A percentile compares a stretch with the other conserved stretches of the same genome.
These are phyloP conservation scores for Claviceps sp. DNA, from an alignment of 2,329 filamentous ascomycete species.

Conservation along the genomic window DNA sequence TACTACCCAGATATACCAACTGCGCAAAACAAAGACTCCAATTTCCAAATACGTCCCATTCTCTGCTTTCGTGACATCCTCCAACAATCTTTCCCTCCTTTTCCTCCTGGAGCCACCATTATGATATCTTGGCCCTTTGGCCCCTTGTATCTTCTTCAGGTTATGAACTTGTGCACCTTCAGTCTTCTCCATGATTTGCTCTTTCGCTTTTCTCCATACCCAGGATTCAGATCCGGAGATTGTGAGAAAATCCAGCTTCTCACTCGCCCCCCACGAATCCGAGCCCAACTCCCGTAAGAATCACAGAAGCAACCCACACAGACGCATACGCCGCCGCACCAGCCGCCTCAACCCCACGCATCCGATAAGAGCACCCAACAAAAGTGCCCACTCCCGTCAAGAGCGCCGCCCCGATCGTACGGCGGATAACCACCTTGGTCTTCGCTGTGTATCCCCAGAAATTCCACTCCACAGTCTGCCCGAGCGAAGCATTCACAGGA, in stretches of 20 bases:
- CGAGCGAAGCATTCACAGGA: slow-evolving; percentile 48
- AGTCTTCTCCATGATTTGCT: too few relatives aligned
- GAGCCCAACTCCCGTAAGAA: slow-evolving; percentile 43
- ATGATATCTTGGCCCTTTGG: too few relatives aligned
- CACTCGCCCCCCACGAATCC: slow-evolving; percentile 35
- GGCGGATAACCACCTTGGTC: slow-evolving; percentile 48
- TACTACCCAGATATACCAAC: background rate
- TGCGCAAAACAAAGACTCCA: background rate
- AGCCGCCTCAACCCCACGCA: slow-evolving; percentile 54
- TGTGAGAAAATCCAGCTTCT: background rate
- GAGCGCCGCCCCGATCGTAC: slow-evolving; percentile 47
- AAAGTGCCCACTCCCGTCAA: slow-evolving; percentile 47
- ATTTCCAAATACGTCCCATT: background rate
- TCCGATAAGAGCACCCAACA: slow-evolving; percentile 49
- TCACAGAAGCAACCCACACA: slow-evolving; percentile 58
- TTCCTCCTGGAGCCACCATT: background rate
- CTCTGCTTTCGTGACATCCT: background rate
- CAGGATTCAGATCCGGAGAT: background rate
- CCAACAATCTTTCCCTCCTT: background rate
- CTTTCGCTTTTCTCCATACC: background rate
- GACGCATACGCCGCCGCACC: slow-evolving; percentile 62
- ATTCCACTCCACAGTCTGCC: slow-evolving; percentile 60
- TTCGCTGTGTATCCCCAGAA: slow-evolving; percentile 54
- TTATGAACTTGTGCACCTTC: too few relatives aligned
- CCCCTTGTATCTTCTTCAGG: too few relatives aligned